These are phyloP conservation scores for Chiua virens DNA, from an alignment of 768 basidiomycete species.

Conservation along the genomic window DNA sequence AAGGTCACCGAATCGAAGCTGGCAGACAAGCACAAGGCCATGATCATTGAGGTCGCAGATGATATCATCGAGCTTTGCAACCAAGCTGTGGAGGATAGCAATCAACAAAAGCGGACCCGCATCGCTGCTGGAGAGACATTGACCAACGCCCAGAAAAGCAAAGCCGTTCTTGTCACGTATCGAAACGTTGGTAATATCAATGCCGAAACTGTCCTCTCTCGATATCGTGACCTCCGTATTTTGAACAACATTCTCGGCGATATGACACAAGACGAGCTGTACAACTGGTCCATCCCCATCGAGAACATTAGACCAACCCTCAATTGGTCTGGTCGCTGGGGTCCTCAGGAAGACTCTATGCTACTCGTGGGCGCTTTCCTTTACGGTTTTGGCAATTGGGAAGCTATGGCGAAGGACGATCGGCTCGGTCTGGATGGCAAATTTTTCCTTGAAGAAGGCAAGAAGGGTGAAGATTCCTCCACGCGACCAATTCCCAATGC, in stretches of 20 bases:
- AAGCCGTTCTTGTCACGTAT: conserved; percentile 92
- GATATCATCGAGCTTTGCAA: conserved; percentile 88
- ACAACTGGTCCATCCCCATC: conserved; percentile 85
- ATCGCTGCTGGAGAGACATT: conserved; percentile 84
- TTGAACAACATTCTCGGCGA: conserved; percentile 76
- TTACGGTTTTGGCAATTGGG: conserved; percentile 98
- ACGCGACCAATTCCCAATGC: conserved; percentile 93
- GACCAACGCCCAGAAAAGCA: conserved; percentile 93
- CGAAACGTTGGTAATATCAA: conserved; percentile 92
- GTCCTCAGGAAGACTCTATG: conserved; percentile 88
- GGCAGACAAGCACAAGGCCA: conserved; percentile 88
- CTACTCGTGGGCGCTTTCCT: conserved; percentile 90
- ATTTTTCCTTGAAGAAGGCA: conserved; percentile 97
- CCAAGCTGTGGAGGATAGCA: conserved; percentile 81
- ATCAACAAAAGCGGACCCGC: conserved; percentile 73
- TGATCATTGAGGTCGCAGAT: conserved; percentile 89
- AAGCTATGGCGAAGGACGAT: conserved; percentile 86
- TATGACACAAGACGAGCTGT: conserved; percentile 61
- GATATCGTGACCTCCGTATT: conserved; percentile 85
- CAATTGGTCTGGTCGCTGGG: conserved; percentile 98
- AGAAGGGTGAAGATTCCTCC: conserved; percentile 85
- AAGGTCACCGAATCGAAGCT: conserved; percentile 90
- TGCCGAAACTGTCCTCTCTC: conserved; percentile 92
- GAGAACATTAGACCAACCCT: conserved; percentile 92
- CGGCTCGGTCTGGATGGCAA: conserved; percentile 84